Evolutionary conservation across 805 yeast species (phyloP).

Genomic region (Pichia kluyveri): DNA sequence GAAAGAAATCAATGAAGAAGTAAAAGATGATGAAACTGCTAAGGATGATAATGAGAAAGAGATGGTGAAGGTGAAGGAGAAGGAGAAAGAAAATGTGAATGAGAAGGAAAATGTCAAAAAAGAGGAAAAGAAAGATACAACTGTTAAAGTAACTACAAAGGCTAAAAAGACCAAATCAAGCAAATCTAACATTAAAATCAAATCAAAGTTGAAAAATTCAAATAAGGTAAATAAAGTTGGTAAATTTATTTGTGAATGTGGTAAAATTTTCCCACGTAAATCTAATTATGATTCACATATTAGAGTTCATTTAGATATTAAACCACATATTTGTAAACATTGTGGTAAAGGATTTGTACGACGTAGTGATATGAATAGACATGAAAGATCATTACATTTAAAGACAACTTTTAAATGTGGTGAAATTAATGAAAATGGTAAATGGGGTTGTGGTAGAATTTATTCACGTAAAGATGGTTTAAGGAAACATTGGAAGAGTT

Average conservation of each 20-base stretch:
- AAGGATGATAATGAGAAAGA: neutral
- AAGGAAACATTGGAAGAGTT: slow-evolving; percentile 8
- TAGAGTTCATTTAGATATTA: slow-evolving; percentile 8
- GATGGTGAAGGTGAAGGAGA: neutral
- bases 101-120: neutral
- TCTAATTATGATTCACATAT: slow-evolving; percentile 13
- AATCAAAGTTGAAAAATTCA: neutral
- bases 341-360: slow-evolving; percentile 12
- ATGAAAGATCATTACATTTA: slow-evolving; percentile 8
- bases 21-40: no score
- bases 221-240: neutral
- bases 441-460: slow-evolving; percentile 8
- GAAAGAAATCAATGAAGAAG: no score
- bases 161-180: neutral
- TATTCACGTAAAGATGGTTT: slow-evolving; percentile 8
- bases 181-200: no score
- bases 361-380: slow-evolving; percentile 9
- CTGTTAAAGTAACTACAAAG: neutral
- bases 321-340: slow-evolving; percentile 8
- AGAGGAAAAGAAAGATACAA: neutral
- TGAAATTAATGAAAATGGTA: neutral
- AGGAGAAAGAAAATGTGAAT: neutral
- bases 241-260: slow-evolving; percentile 8
- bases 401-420: slow-evolving; percentile 4
- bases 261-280: slow-evolving; percentile 10